Percentiles rank a stretch among this genome's conserved stretches.
Conservation (phyloP, 1,284 basidiomycete species). For the Xerocomus minutiporus region DNA sequence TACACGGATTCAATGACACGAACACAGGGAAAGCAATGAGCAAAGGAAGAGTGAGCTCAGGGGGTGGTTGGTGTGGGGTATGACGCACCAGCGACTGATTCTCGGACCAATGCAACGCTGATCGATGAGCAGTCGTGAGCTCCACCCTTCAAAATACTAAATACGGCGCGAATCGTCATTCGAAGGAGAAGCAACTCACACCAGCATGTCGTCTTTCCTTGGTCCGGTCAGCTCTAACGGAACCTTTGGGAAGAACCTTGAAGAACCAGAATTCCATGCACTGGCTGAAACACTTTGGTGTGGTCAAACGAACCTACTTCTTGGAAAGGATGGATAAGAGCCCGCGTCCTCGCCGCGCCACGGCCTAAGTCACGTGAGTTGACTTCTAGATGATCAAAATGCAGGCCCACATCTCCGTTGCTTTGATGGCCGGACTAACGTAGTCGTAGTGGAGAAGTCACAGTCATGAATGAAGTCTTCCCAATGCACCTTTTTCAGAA, state of each 20-base stretch:
- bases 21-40: not conserved
- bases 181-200: constrained; percentile 3
- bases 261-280: not conserved
- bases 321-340: not conserved
- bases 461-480: too few species aligned
- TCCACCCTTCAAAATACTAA: not conserved
- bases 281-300: not conserved
- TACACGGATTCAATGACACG: not conserved
- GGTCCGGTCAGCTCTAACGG: not conserved
- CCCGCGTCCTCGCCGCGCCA: not conserved
- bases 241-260: not conserved
- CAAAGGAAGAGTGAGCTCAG: constrained; percentile 1
- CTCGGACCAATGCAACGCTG: constrained; percentile 9
- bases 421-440: too few species aligned
- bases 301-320: not conserved
- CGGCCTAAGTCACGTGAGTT: constrained; percentile 8
- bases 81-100: constrained; percentile 12
- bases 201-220: not conserved
- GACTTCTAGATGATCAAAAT: not conserved
- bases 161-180: constrained; percentile 3
- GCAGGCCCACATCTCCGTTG: too few species aligned
- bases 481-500: too few species aligned
- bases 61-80: constrained; percentile 1
- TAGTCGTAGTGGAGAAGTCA: too few species aligned
- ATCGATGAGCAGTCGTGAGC: constrained; percentile 3